Conservation (phyloP, 2,329 filamentous ascomycete species). For the Byssothecium circinans region DNA sequence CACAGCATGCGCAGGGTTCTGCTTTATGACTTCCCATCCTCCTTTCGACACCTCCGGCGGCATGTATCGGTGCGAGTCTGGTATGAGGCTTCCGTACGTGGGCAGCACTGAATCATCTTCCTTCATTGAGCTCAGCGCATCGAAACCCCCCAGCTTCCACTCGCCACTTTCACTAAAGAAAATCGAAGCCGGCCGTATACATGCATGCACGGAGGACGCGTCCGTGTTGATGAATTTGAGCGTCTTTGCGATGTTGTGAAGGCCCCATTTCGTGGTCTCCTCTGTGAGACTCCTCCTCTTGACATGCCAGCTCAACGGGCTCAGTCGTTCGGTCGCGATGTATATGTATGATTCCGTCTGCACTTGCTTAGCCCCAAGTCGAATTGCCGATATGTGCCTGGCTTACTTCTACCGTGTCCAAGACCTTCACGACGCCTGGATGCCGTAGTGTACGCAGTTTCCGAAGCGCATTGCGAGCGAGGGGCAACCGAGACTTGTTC, state of each 20-base stretch:
- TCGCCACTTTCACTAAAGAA: constrained; percentile 96
- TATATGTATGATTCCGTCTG: constrained; percentile 95
- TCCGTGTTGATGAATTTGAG: constrained; percentile 96
- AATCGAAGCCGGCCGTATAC: constrained; percentile 79
- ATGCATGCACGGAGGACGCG: constrained; percentile 87
- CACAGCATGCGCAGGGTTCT: constrained; percentile 75
- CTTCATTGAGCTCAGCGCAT: constrained; percentile 90
- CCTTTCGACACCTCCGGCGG: constrained; percentile 82
- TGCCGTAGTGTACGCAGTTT: constrained; percentile 92
- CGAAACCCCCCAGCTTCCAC: constrained; percentile 95
- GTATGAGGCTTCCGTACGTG: constrained; percentile 83
- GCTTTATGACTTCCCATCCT: constrained; percentile 91
- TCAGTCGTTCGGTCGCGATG: constrained; percentile 88
- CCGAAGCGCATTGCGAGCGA: constrained; percentile 91
- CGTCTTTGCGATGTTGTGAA: constrained; percentile 87
- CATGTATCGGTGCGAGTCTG: constrained; percentile 80
- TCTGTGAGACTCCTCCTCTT: constrained; percentile 83
- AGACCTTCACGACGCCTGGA: constrained; percentile 88
- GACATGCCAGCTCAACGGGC: constrained; percentile 86
- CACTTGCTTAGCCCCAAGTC: constrained; percentile 18
- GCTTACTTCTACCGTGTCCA: constrained; percentile 87
- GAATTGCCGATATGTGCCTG: neutral
- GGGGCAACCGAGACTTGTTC: constrained; percentile 77
- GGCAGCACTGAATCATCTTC: constrained; percentile 95
- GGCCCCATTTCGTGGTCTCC: constrained; percentile 95